Evolutionary conservation across 257 asterid species (phyloP).

Genomic region (Ophiorrhiza pumila): DNA sequence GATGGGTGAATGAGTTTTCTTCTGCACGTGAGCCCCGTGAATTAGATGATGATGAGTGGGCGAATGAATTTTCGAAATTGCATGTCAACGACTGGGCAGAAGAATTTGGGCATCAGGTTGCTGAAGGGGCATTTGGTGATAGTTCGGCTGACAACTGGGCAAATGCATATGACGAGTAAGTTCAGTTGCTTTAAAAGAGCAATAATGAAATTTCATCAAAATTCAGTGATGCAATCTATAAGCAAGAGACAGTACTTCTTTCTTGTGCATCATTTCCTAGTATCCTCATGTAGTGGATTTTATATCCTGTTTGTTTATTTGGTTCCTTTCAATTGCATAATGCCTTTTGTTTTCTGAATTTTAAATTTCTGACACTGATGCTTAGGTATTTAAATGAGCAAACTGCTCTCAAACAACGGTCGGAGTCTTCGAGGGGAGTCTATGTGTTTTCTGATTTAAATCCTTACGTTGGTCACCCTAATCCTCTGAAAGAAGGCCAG

Average conservation of each 20-base stretch:
- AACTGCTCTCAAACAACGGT: constrained; percentile 34
- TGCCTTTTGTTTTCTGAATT: not conserved
- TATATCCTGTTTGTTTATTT: not conserved
- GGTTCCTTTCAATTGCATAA: not conserved
- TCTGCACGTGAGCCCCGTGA: constrained; percentile 59
- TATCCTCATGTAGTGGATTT: not conserved
- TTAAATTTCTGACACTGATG: not conserved
- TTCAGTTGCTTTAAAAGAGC: constrained; percentile 16
- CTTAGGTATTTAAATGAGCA: constrained; percentile 39
- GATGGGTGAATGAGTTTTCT: constrained; percentile 88
- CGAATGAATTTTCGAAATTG: constrained; percentile 79
- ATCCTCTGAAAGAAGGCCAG: constrained; percentile 97
- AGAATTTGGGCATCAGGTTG: constrained; percentile 88
- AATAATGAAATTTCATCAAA: not conserved
- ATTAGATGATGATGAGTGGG: constrained; percentile 76
- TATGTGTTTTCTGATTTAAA: constrained; percentile 92
- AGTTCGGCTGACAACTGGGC: constrained; percentile 86
- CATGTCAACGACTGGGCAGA: constrained; percentile 93
- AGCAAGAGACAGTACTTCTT: not conserved
- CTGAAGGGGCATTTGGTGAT: constrained; percentile 79
- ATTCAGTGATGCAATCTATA: not conserved
- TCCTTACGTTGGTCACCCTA: constrained; percentile 97
- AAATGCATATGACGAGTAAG: constrained; percentile 93
- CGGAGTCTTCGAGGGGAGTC: constrained; percentile 50
- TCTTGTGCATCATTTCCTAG: not conserved